Percentiles rank a stretch among this genome's conserved stretches.
Conservation (phyloP, 495 filamentous ascomycete species). For the Penicillium daleae region DNA sequence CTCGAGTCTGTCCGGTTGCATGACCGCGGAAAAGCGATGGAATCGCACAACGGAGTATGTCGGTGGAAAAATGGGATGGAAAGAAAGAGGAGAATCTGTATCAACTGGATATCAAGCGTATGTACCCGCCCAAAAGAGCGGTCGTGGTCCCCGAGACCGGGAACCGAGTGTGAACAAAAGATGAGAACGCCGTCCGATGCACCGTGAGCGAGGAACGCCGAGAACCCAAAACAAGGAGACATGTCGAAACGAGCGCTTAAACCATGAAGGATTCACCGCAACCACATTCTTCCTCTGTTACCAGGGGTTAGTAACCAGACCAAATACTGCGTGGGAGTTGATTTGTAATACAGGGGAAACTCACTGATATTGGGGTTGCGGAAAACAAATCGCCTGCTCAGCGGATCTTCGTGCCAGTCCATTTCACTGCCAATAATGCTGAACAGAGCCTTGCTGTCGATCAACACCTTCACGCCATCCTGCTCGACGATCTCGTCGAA, state of each 20-base stretch:
- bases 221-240: conserved; percentile 22
- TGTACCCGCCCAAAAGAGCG: conserved; percentile 32
- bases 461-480: conserved; percentile 92
- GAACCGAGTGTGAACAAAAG: not conserved
- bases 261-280: conserved; percentile 99
- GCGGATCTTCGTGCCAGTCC: conserved; percentile 97
- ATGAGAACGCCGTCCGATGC: conserved; percentile 51
- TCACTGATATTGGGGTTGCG: conserved; percentile 97
- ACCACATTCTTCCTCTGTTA: conserved; percentile 89
- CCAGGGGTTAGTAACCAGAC: conserved; percentile 37
- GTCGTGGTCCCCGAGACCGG: conserved; percentile 6
- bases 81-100: conserved; percentile 22
- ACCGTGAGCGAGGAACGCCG: conserved; percentile 33
- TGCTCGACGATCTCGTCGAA: conserved; percentile 96
- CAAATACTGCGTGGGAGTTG: not conserved
- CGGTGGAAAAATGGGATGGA: conserved; percentile 5
- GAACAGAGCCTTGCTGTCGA: conserved; percentile 95
- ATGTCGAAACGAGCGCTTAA: conserved; percentile 30
- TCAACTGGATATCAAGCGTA: conserved; percentile 44
- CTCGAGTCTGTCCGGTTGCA: not conserved
- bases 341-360: conserved; percentile 39
- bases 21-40: not conserved
- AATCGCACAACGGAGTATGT: not conserved
- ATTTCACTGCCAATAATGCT: conserved; percentile 99
- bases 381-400: conserved; percentile 89